phyloP scores from a whole-genome alignment of 2,329 filamentous ascomycete genomes.

The Pseudogymnoascus sp. region DNA sequence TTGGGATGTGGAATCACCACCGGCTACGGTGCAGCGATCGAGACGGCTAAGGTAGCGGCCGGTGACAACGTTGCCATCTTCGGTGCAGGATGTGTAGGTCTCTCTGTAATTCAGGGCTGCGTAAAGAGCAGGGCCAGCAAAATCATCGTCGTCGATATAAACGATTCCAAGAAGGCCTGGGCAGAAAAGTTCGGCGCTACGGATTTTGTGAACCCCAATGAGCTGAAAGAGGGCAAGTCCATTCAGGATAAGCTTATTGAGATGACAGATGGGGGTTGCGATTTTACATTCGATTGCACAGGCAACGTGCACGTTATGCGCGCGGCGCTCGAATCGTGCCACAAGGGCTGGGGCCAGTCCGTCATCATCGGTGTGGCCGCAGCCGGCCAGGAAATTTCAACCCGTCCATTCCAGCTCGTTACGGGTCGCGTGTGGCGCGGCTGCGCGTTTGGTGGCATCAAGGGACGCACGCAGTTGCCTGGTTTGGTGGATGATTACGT shows the following conservation, averaged over 20 bases:
- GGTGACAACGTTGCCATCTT: conserved; percentile 88
- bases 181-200: conserved; percentile 89
- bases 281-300: conserved; percentile 99
- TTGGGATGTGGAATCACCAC: conserved; percentile 98
- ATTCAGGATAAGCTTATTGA: conserved; percentile 90
- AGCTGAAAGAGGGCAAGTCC: conserved; percentile 56
- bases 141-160: conserved; percentile 65
- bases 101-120: conserved; percentile 93
- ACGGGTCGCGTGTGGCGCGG: too few species aligned
- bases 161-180: conserved; percentile 87
- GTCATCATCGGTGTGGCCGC: conserved; percentile 97
- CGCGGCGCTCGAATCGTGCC: conserved; percentile 89
- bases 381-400: conserved; percentile 95
- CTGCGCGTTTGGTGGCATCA: too few species aligned
- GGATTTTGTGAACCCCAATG: conserved; percentile 88
- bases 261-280: conserved; percentile 95
- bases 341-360: conserved; percentile 99
- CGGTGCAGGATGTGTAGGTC: conserved; percentile 89
- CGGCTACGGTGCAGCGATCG: conserved; percentile 89
- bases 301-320: conserved; percentile 96
- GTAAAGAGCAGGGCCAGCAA: conserved; percentile 43
- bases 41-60: conserved; percentile 86
- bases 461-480: too few species aligned
- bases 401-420: too few species aligned
- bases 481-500: too few species aligned